Base-by-base conservation (phyloP, 1,139 yeast genomes). In the Geotrichum candidum region DNA sequence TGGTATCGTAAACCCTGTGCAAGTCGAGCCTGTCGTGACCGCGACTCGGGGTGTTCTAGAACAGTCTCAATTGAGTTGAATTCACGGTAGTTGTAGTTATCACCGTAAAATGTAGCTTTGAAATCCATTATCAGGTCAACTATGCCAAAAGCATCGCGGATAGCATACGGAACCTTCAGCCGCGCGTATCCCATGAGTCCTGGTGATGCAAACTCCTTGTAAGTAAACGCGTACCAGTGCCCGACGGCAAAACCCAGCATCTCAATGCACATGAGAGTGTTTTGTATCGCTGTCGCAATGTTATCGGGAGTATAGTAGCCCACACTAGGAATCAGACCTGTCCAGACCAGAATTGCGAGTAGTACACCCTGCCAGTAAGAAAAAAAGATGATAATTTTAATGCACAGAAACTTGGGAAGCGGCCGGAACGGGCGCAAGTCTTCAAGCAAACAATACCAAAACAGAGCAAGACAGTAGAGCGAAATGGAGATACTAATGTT, bases 291-390 rank as follows among this genome's bases (percentile, higher is more conserved):
- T 41, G 80, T 5, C 61, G 84, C 82, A 53, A 78, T 70, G 33
- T 72, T 74, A 25, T 68, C 70, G 15, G 75, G 74, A 11, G 73
- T 69, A 38, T 70, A 70, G 25, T 70, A 68, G 25, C 71, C 69
- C 54, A 72, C 71, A 13, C 72, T 76, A 25, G 72, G 72, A 25
- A 90, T 76, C 0, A 83, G 66, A 0, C 88, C 85, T 53, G 84
- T 73, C 67, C 81, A 80, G 65, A 82, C 84, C 51, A 90, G 70
- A 1, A 88, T 72, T 0, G 90, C 85, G 56, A 94, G 78, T 0
- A 86, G 69, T 31, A 92, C 80, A 0, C 97, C 94, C 73, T 94
- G 99, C 99, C 99, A 94, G 73, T 91, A 94, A 22, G 96, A 89
- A 48, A 97, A 97, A 79, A 94, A 94, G 62, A 95, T 92, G 63